These are phyloP conservation scores for Linum tenue DNA, from an alignment of 345 rosid genomes.

Conservation along the genomic window DNA sequence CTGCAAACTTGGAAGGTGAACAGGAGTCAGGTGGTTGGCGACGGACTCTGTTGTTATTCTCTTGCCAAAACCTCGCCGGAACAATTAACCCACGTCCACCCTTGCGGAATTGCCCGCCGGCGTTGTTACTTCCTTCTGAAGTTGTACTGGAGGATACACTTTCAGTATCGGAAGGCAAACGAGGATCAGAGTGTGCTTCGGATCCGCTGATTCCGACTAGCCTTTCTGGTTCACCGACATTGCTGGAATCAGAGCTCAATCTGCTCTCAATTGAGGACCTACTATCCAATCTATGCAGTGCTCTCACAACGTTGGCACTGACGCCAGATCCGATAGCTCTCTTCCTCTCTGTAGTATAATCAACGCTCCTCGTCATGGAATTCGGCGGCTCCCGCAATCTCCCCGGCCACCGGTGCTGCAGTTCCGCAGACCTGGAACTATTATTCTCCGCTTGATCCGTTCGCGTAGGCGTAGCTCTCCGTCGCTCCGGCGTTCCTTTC, in stretches of 20 bases:
- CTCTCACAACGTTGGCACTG: slow-evolving; percentile 38
- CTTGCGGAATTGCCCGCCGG: slow-evolving; percentile 19
- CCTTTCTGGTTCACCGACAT: slow-evolving; percentile 29
- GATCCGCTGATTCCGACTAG: slow-evolving; percentile 20
- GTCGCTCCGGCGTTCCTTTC: slow-evolving; percentile 74
- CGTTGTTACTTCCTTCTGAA: slow-evolving; percentile 28
- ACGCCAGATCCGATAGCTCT: slow-evolving; percentile 37
- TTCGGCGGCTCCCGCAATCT: slow-evolving; percentile 35
- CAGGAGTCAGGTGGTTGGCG: slow-evolving; percentile 31
- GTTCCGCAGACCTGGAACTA: slow-evolving; percentile 40
- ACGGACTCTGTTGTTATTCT: slow-evolving; percentile 35
- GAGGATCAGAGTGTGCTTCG: slow-evolving; percentile 25
- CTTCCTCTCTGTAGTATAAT: slow-evolving; percentile 42
- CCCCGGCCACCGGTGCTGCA: slow-evolving; percentile 60
- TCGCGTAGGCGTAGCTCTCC: slow-evolving; percentile 32
- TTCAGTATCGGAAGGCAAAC: slow-evolving; percentile 64
- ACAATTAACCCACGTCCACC: slow-evolving; percentile 32
- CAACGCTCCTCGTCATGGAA: slow-evolving; percentile 57
- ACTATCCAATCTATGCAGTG: slow-evolving; percentile 41
- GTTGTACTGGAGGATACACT: slow-evolving; percentile 77
- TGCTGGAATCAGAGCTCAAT: slow-evolving; percentile 43
- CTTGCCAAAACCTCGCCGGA: slow-evolving; percentile 52
- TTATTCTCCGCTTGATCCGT: slow-evolving; percentile 46
- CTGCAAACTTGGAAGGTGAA: slow-evolving; percentile 31
- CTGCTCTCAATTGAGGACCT: slow-evolving; percentile 45